Evolutionary conservation across 1,139 yeast species (phyloP).

Genomic region (Hanseniaspora gamundiae): DNA sequence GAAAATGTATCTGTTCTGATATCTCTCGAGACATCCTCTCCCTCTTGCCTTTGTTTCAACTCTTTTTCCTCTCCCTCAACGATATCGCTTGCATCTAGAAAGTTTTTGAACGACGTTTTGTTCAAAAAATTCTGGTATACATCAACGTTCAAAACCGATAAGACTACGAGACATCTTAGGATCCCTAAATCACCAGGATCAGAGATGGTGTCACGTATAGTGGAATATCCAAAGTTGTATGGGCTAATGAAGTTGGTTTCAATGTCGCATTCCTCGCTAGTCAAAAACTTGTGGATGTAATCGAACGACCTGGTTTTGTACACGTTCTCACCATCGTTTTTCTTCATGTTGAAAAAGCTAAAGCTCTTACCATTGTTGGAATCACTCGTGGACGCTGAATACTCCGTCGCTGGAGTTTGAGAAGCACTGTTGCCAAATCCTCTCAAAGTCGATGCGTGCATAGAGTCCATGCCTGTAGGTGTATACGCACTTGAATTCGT

Average conservation of each 20-base stretch:
- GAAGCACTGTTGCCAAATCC: no score
- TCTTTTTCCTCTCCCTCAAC: not conserved
- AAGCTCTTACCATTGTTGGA: no score
- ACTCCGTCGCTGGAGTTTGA: no score
- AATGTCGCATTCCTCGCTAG: not conserved
- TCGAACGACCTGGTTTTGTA: not conserved
- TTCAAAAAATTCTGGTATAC: conserved; percentile 4
- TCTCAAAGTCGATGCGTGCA: no score
- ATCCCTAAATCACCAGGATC: conserved; percentile 6
- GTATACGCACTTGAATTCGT: no score
- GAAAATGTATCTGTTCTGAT: no score
- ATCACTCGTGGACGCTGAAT: no score
- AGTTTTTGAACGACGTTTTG: conserved; percentile 3
- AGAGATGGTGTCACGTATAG: not conserved
- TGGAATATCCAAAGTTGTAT: conserved; percentile 2
- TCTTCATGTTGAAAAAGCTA: no score
- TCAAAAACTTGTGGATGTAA: not conserved
- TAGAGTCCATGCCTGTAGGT: no score
- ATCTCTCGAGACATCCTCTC: no score
- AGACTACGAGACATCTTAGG: conserved; percentile 1
- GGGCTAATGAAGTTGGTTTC: conserved; percentile 1
- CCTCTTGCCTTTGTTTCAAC: no score
- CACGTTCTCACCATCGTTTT: no score
- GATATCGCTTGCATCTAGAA: not conserved
- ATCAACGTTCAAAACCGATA: conserved; percentile 6